Evolutionary conservation across 768 basidiomycete species (phyloP), one percentile per base, ranked within the genome.

Genomic region (Pisolithus albus): DNA sequence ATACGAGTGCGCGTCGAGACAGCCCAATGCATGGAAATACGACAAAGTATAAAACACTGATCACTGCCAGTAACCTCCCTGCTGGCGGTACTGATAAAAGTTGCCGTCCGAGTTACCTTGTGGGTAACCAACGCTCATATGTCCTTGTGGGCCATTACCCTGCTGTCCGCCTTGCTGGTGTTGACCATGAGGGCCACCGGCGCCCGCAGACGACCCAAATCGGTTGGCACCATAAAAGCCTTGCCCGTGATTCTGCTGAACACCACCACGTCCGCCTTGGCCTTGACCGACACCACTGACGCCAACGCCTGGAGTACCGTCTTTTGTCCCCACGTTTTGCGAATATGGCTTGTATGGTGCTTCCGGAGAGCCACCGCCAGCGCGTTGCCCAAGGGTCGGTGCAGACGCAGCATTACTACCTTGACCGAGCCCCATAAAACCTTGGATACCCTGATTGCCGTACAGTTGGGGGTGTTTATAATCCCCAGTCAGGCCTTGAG

Each of bases 81-180:
- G 80, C 62, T 79, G 83, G 63, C 82, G 85, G 64, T 87, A 87
- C 56, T 80, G 78, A 64, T 89, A 88, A 64, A 86, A 89, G 59
- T 71, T 76, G 13, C 72, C 81, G 43, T 87, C 84, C 46, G 75
- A 82, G 46, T 73, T 79, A 40, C 78, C 80, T 60, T 68, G 67
- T 40, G 76, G 76, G 52, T 79, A 80, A 2, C 75, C 75, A 7
- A 73, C 75, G 16, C 28, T 45, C 43, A 24, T 26, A 58, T 77
- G 78, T 0, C 71, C 75, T 46, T 67, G 64, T 21, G 64, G 64
- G 3, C 57, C 65, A 45, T 26, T 18, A 13, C 43, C 43, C 26
- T 45, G 43, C 43, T 45, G 43, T 16, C 24, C 43, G n/a, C 41
- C 21, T 21, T 1, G 43, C 38, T 66, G 64, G 18, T 58, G 50